Base-by-base conservation (phyloP, 2,329 filamentous ascomycete genomes). In the Xylariaceae sp. region DNA sequence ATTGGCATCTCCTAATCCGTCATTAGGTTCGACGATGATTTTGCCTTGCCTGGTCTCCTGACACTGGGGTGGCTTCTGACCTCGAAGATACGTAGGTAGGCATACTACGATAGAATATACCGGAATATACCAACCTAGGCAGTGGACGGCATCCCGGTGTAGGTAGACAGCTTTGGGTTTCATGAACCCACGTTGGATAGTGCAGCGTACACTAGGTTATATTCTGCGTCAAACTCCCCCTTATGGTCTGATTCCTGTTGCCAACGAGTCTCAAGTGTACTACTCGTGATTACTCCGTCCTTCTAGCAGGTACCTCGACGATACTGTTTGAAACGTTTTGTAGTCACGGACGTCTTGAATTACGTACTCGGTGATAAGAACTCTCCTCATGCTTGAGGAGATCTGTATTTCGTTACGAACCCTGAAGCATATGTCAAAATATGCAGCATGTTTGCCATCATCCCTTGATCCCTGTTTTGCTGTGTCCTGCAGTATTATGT, bases 141-240 rank as follows among this genome's bases (percentile, higher is more conserved):
- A 30, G 23, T 30, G 23, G 23, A 30, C 23, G 23, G 23, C 23
- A 30, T 30, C 23, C 23, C 23, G 23, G 9, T 41, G 37, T 49
- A 15, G 18, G 17, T 55, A 55, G 30, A 51, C 37, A 13, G 37
- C 37, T 45, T 45, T 45, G 41, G 41, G 6, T 45, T 45, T 55
- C 51, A 57, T 60, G 54, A 57, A 59, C 47, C 55, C 57, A 55
- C 51, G 49, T 52, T 18, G 47, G 60, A 62, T 54, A 55, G 53
- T 49, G 53, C 60, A 41, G 37, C 41, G 9, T 41, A 41, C 37
- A 41, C 37, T 41, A 13, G 13, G 37, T 48, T 44, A 60, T 56
- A 37, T 51, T 48, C 51, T 49, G 60, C 60, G 54, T 58, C 58
- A 13, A 58, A 53, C 48, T 57, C 51, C 51, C 52, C 52, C 60